A percentile compares a stretch with the other conserved stretches of the same genome.
Conservation (phyloP, 164 flowering plant genomes). For the Liquidambar formosana region DNA sequence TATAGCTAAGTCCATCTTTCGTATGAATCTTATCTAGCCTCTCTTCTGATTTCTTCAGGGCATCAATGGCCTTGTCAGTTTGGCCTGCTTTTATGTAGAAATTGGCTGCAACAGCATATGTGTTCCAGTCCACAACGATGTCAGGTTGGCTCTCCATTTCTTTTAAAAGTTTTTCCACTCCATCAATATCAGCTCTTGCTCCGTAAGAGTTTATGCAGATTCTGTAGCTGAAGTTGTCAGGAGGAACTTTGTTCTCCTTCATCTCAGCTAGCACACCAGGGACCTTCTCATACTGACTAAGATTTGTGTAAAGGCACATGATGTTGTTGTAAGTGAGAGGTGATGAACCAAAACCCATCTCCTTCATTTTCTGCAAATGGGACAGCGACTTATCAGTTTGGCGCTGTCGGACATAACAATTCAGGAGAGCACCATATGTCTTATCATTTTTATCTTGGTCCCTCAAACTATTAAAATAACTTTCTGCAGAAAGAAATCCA, state of each 20-base stretch:
- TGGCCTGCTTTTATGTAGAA: conserved; percentile 54
- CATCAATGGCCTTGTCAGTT: conserved; percentile 39
- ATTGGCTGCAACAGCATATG: conserved; percentile 62
- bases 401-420: conserved; percentile 61
- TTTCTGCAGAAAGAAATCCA: conserved; percentile 58
- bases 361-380: conserved; percentile 68
- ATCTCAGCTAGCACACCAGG: conserved; percentile 55
- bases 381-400: conserved; percentile 48
- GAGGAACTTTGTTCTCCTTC: conserved; percentile 49
- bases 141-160: conserved; percentile 62
- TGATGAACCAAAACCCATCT: conserved; percentile 51
- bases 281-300: conserved; percentile 55
- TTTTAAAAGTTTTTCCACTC: conserved; percentile 48
- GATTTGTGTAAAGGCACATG: conserved; percentile 61
- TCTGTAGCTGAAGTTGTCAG: conserved; percentile 76
- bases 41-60: conserved; percentile 56
- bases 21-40: conserved; percentile 36
- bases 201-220: conserved; percentile 71
- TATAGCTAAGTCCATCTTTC: conserved; percentile 53
- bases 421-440: conserved; percentile 77
- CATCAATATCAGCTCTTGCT: conserved; percentile 47
- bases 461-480: conserved; percentile 46
- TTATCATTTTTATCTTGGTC: conserved; percentile 54
- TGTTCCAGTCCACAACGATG: conserved; percentile 64
- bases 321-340: conserved; percentile 59